Base-by-base conservation (phyloP, 1,139 yeast genomes). In the Saccharomyces pastorianus region DNA sequence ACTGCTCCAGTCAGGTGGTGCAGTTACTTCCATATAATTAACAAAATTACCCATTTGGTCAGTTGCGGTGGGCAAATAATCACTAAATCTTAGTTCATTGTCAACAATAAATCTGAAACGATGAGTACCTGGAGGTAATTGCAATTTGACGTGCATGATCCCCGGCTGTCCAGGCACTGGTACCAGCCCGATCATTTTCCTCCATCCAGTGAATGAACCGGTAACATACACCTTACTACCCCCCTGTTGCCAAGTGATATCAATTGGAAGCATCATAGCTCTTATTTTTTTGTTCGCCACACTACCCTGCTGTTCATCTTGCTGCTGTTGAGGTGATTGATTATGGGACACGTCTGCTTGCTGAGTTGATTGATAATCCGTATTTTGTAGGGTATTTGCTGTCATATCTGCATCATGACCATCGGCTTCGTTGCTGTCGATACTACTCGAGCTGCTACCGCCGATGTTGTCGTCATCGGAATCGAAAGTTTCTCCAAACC, bases 31-130 rank as follows among this genome's bases (percentile, higher is more conserved):
- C 59, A 91, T 83, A 78, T 95, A 95, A 70, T 95, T 90, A 65
- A 95, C 95, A 66, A 93, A 87, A 61, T 93, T 91, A 52, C 99
- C 99, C 80, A 91, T 91, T 59, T 93, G 96, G 70, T 93, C 99
- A 0, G 99, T 93, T 6, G 99, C 98, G 0, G 97, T 91, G 14
- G 97, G 97, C 61, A 93, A 76, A 65, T 80, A 86, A 66, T 90
- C 96, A 56, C 95, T 84, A 61, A 95, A 93, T 59, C 96, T 75
- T 65, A 91, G 83, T 70, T 93, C 99, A 68, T 91, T 91, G 69
- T 93, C 96, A 50, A 93, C 96, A 55, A 93, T 93, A 70, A 93
- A 93, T 64, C 96, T 81, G 66, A 95, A 81, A 63, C 96, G 82
- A 70, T 93, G 99, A 3, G 96, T 95, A 2, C 99, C 99, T 9